These are phyloP conservation scores for Termitomyces sp. DNA, from an alignment of 768 basidiomycete genomes.

Conservation along the genomic window DNA sequence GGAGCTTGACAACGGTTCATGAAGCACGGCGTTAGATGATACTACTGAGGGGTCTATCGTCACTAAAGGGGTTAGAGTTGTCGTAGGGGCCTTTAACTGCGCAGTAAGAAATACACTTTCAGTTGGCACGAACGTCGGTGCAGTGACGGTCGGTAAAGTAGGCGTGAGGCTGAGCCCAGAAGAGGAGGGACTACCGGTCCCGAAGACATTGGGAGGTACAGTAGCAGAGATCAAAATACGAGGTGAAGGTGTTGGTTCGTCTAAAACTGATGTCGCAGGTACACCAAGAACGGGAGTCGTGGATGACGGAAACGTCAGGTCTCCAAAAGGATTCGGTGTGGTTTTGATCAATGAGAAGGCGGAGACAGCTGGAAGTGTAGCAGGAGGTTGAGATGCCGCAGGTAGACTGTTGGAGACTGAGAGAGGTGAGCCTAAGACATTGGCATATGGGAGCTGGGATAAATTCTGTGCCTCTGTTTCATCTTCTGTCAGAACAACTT, in stretches of 20 bases:
- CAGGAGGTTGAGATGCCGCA: constrained; percentile 10
- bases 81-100: neutral
- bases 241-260: constrained; percentile 13
- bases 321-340: constrained; percentile 33
- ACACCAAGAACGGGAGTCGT: constrained; percentile 12
- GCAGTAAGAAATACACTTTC: neutral
- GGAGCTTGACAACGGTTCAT: neutral
- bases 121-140: neutral
- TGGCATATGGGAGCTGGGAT: neutral
- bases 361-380: constrained; percentile 17
- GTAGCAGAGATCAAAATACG: neutral
- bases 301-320: constrained; percentile 13
- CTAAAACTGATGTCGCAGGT: constrained; percentile 12
- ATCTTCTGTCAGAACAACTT: constrained; percentile 14
- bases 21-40: neutral
- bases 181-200: neutral
- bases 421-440: neutral
- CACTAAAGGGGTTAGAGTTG: constrained; percentile 2
- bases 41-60: constrained; percentile 8
- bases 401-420: constrained; percentile 8
- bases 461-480: constrained; percentile 12
- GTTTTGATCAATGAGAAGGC: constrained; percentile 35
- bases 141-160: neutral
- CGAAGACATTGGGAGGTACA: neutral
- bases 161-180: neutral